Evolutionary conservation across 441 rosid species (phyloP).

Genomic region (Flueggea neowawraea): DNA sequence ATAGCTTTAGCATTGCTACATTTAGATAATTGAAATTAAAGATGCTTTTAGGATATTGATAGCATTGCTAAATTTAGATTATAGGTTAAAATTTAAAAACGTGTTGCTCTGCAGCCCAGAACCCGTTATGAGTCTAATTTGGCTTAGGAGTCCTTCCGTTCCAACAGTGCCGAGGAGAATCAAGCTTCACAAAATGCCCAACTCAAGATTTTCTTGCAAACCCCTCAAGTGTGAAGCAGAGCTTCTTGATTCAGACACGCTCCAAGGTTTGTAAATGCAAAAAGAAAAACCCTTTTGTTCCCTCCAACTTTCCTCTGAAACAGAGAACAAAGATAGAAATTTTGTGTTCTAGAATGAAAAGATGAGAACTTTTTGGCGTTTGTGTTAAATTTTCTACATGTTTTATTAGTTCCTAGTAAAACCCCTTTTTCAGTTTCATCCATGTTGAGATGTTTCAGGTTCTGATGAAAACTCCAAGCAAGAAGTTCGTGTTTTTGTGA

Average conservation of each 20-base stretch:
- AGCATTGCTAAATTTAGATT: no score
- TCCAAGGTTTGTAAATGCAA: background rate
- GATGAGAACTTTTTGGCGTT: background rate
- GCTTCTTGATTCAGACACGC: slow-evolving; percentile 28
- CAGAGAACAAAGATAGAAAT: no score
- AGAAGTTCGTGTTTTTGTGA: slow-evolving; percentile 43
- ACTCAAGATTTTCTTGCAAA: slow-evolving; percentile 32
- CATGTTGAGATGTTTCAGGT: slow-evolving; percentile 17
- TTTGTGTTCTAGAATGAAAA: no score
- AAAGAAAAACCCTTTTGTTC: no score
- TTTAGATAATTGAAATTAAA: no score
- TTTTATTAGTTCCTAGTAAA: background rate
- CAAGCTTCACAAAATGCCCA: slow-evolving; percentile 30
- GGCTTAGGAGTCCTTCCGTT: no score
- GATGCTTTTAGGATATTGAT: no score
- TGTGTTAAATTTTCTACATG: background rate
- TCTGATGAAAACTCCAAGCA: slow-evolving; percentile 16
- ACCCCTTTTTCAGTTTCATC: slow-evolving; percentile 1
- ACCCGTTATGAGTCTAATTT: no score
- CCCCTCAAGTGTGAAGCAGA: slow-evolving; percentile 21
- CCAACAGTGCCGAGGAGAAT: no score
- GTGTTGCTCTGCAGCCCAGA: no score
- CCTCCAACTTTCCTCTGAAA: background rate
- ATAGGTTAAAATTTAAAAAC: no score
- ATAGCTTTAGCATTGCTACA: no score